Evolutionary conservation across 1,284 basidiomycete genomes (phyloP).

Genomic region (Rhizoctonia solani): DNA sequence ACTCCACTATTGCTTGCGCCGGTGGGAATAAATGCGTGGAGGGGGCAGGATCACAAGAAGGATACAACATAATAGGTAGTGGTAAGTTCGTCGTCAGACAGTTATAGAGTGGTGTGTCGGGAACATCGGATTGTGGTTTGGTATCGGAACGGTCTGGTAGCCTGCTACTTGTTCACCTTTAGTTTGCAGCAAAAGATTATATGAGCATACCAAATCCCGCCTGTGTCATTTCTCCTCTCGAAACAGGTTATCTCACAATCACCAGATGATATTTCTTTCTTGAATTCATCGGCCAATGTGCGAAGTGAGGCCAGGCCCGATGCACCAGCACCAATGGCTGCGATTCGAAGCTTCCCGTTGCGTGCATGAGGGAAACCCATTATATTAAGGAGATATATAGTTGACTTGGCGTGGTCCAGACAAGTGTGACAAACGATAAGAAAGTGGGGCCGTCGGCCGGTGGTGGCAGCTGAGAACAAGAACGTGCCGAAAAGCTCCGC

Average conservation of each 20-base stretch:
- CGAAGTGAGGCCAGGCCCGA: slow-evolving; percentile 14
- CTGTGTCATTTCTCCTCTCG: slow-evolving; percentile 19
- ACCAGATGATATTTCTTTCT: slow-evolving; percentile 10
- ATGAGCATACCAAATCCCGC: slow-evolving; percentile 20
- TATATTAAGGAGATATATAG: background rate
- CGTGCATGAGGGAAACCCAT: background rate
- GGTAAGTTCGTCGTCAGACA: slow-evolving; percentile 75
- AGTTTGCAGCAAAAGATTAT: background rate
- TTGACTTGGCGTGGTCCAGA: too few species aligned
- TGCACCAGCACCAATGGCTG: slow-evolving; percentile 22
- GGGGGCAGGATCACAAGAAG: slow-evolving; percentile 64
- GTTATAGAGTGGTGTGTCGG: slow-evolving; percentile 67
- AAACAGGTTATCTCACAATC: slow-evolving; percentile 21
- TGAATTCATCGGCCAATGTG: slow-evolving; percentile 16
- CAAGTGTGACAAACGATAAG: too few species aligned
- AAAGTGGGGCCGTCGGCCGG: too few species aligned
- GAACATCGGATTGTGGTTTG: background rate
- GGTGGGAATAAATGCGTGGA: slow-evolving; percentile 68
- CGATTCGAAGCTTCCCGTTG: background rate
- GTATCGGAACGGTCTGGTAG: slow-evolving; percentile 2
- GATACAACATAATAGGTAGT: slow-evolving; percentile 71
- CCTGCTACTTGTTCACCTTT: slow-evolving; percentile 1
- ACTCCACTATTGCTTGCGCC: slow-evolving; percentile 61
- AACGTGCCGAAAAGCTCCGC: background rate
- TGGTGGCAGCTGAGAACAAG: too few species aligned